Percentiles rank a stretch among this genome's conserved stretches.
These are phyloP conservation scores for Lycium ferocissimum DNA, from an alignment of 257 asterid genomes.

Conservation along the genomic window DNA sequence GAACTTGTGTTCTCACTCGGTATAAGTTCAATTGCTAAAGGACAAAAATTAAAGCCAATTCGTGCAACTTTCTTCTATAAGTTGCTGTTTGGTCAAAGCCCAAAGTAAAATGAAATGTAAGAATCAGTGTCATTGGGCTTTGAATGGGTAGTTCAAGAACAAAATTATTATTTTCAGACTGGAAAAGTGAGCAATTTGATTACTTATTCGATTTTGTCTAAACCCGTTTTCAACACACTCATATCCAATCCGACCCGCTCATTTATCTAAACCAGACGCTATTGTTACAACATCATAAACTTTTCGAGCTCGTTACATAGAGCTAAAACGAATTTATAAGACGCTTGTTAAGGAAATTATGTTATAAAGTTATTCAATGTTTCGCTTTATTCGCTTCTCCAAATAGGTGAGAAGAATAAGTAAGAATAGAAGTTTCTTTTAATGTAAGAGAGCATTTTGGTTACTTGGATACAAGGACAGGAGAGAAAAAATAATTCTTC, in stretches of 20 bases:
- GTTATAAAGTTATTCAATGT: no score
- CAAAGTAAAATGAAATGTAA: neutral
- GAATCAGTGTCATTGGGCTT: neutral
- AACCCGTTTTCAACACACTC: neutral
- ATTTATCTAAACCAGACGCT: neutral
- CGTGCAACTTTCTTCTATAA: no score
- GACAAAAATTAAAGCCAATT: no score
- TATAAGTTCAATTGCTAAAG: no score
- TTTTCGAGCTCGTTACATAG: neutral
- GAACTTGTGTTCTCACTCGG: no score
- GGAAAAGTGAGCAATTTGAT: neutral
- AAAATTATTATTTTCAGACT: neutral
- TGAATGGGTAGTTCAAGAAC: neutral
- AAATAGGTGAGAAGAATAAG: neutral
- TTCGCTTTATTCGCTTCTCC: neutral
- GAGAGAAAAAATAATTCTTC: neutral
- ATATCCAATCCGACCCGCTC: neutral
- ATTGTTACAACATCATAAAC: neutral
- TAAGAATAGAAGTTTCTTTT: neutral
- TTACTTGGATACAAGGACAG: neutral
- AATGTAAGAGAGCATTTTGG: neutral
- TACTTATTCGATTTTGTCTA: neutral
- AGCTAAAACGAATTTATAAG: neutral
- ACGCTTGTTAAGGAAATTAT: neutral
- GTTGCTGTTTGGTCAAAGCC: neutral